Percentiles rank a stretch among this genome's conserved stretches.
These are phyloP conservation scores for Ophiosphaerella narmari DNA, from an alignment of 2,329 filamentous ascomycete genomes.

Conservation along the genomic window DNA sequence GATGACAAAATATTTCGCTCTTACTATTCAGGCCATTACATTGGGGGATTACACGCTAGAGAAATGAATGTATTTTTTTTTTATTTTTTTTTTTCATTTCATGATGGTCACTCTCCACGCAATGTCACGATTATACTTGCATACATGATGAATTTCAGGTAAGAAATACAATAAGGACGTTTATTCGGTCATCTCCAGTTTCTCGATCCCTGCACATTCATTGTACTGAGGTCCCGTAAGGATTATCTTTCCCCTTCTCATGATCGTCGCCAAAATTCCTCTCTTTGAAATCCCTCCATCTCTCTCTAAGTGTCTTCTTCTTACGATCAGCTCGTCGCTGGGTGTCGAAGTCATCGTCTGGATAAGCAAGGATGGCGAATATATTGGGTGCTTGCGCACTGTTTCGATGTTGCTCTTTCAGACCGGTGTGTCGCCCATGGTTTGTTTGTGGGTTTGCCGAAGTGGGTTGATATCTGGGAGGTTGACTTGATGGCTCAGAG, in stretches of 20 bases:
- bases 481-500: slow-evolving; percentile 13
- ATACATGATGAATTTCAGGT: too few relatives aligned
- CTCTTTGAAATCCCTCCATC: slow-evolving; percentile 12
- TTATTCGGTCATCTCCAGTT: background rate
- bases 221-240: slow-evolving; percentile 1
- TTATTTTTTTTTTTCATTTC: too few relatives aligned
- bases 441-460: background rate
- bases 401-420: background rate
- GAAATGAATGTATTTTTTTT: too few relatives aligned
- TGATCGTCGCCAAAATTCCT: slow-evolving; percentile 3
- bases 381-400: slow-evolving; percentile 6
- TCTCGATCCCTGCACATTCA: slow-evolving; percentile 10
- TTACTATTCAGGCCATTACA: too few relatives aligned
- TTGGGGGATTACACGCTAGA: too few relatives aligned
- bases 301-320: slow-evolving; percentile 9
- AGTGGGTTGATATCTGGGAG: slow-evolving; percentile 4
- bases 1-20: too few relatives aligned
- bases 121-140: too few relatives aligned
- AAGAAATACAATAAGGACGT: too few relatives aligned
- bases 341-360: slow-evolving; percentile 7
- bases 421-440: background rate
- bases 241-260: background rate
- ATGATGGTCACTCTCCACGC: too few relatives aligned
- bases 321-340: slow-evolving; percentile 10
- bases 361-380: slow-evolving; percentile 8